Percentiles rank a stretch among this genome's conserved stretches.
phyloP scores from a whole-genome alignment of 2,329 filamentous ascomycete genomes.

The Gyromitra esculenta region DNA sequence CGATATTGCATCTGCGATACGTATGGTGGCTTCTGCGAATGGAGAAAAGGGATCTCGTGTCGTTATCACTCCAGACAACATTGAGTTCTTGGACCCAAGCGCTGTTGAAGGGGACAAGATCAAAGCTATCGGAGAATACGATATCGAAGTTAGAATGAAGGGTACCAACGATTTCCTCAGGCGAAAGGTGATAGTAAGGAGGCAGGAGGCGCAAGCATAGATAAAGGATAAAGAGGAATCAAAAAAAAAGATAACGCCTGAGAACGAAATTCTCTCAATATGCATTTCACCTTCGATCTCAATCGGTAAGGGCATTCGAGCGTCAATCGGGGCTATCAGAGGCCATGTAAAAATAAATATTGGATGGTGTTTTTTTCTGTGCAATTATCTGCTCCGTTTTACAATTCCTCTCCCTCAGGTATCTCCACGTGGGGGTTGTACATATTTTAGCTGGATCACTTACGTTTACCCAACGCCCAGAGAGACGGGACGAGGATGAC shows the following conservation, averaged over 20 bases:
- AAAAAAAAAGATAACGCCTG: conserved; percentile 21
- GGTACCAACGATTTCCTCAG: conserved; percentile 63
- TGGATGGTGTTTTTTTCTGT: conserved; percentile 36
- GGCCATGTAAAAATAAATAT: conserved; percentile 36
- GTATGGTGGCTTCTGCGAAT: conserved; percentile 63
- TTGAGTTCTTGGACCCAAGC: conserved; percentile 64
- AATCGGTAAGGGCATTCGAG: conserved; percentile 24
- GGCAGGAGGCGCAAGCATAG: conserved; percentile 58
- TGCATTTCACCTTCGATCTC: conserved; percentile 26
- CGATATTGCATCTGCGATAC: conserved; percentile 65
- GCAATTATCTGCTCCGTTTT: conserved; percentile 35
- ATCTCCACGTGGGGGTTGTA: conserved; percentile 49
- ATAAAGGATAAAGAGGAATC: conserved; percentile 5
- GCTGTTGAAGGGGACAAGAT: conserved; percentile 61
- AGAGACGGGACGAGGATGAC: conserved; percentile 24
- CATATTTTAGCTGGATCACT: conserved; percentile 47
- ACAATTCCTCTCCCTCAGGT: conserved; percentile 33
- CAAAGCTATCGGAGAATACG: conserved; percentile 67
- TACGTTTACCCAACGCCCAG: conserved; percentile 40
- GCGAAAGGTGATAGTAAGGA: conserved; percentile 62
- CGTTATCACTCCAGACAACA: conserved; percentile 64
- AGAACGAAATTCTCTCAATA: conserved; percentile 25
- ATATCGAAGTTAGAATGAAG: conserved; percentile 65
- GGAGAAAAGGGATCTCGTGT: conserved; percentile 66
- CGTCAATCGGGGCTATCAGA: conserved; percentile 32